phyloP scores from a whole-genome alignment of 164 flowering plant species.

The Vitis riparia region DNA sequence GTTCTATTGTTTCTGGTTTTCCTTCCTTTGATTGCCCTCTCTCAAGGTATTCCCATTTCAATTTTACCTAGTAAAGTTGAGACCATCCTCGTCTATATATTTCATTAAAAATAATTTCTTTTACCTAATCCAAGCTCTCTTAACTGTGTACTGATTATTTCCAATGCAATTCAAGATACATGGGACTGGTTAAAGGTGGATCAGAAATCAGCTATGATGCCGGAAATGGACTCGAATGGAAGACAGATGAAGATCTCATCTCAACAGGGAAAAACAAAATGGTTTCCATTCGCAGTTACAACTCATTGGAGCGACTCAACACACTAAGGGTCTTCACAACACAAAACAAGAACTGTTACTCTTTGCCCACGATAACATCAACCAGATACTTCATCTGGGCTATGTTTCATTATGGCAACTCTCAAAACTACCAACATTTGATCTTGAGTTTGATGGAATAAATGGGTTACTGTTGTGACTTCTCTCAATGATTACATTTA shows the following conservation, averaged over 20 bases:
- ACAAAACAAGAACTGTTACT: constrained; percentile 17
- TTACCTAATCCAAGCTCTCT: neutral
- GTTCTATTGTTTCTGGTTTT: neutral
- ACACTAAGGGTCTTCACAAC: constrained; percentile 9
- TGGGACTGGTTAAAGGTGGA: constrained; percentile 2
- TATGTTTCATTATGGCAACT: constrained; percentile 19
- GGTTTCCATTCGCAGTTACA: neutral
- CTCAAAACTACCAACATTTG: constrained; percentile 17
- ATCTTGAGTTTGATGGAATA: constrained; percentile 22
- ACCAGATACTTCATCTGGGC: constrained; percentile 5
- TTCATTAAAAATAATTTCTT: too few species aligned
- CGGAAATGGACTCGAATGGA: neutral
- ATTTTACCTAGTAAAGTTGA: neutral
- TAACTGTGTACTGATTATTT: too few species aligned
- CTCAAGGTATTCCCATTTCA: neutral
- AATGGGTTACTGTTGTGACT: constrained; percentile 17
- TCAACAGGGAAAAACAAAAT: neutral
- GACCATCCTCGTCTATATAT: too few species aligned
- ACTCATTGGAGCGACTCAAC: neutral
- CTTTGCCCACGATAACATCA: neutral
- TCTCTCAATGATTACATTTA: neutral
- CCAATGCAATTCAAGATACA: too few species aligned
- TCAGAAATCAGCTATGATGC: neutral
- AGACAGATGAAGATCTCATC: constrained; percentile 3
- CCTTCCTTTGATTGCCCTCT: neutral